A percentile compares a stretch with the other conserved stretches of the same genome.
Evolutionary conservation across 2,329 filamentous ascomycete species (phyloP).

Genomic region (Trichoderma cornu-damae): DNA sequence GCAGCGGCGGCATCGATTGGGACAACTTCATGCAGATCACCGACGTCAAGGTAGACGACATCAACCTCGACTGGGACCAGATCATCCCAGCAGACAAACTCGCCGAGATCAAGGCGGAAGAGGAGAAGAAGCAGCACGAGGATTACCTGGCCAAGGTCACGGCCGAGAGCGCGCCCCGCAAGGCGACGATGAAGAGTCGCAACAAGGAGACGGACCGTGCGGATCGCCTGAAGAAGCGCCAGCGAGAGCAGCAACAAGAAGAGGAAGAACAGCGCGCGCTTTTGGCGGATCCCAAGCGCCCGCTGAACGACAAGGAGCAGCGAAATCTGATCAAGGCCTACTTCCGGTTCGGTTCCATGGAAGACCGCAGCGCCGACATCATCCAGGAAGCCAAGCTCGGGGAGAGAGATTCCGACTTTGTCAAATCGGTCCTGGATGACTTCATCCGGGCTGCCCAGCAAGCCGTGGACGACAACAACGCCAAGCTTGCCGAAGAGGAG

Average conservation of each 20-base stretch:
- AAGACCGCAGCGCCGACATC: conserved; percentile 82
- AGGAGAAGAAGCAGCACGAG: conserved; percentile 77
- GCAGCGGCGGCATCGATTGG: conserved; percentile 76
- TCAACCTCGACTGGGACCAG: conserved; percentile 86
- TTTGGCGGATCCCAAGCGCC: conserved; percentile 77
- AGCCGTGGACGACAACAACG: conserved; percentile 62
- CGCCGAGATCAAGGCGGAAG: conserved; percentile 81
- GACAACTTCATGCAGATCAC: conserved; percentile 98
- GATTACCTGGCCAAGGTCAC: conserved; percentile 76
- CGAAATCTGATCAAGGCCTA: conserved; percentile 87
- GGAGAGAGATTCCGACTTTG: conserved; percentile 75
- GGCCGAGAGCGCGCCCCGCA: conserved; percentile 80
- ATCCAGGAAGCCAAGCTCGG: conserved; percentile 78
- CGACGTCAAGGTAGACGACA: conserved; percentile 87
- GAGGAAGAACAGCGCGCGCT: conserved; percentile 69
- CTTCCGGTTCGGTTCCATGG: conserved; percentile 83
- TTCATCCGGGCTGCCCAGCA: conserved; percentile 57
- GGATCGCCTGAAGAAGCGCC: conserved; percentile 62
- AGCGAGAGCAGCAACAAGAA: conserved; percentile 60
- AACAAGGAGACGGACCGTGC: conserved; percentile 57
- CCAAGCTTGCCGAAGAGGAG: conserved; percentile 72
- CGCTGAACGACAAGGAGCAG: conserved; percentile 86
- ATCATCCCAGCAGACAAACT: conserved; percentile 95
- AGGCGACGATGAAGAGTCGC: conserved; percentile 56
- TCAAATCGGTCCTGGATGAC: conserved; percentile 70